Percentiles rank a stretch among this genome's conserved stretches.
phyloP scores from a whole-genome alignment of 345 rosid genomes.

The Eucalyptus paniculata region DNA sequence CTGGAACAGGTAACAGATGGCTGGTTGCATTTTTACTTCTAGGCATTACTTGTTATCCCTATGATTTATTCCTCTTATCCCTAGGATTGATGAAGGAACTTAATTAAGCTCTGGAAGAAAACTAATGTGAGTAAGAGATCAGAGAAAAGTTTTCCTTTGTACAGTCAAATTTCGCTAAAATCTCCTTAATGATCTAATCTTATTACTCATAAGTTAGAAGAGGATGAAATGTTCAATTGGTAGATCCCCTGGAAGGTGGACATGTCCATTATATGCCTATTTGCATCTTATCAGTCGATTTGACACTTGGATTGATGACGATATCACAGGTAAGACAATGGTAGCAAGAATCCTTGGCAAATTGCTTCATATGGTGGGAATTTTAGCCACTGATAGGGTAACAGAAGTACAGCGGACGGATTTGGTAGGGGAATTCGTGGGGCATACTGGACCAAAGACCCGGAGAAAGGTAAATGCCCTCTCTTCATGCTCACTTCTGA shows the following conservation, averaged over 20 bases:
- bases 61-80: neutral
- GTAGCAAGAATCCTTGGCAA: constrained; percentile 91
- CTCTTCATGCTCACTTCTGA: neutral
- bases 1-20: constrained; percentile 70
- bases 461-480: constrained; percentile 56
- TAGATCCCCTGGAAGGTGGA: neutral
- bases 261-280: neutral
- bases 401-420: constrained; percentile 62
- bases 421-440: constrained; percentile 98
- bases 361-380: constrained; percentile 81
- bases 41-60: neutral
- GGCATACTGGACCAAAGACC: constrained; percentile 98
- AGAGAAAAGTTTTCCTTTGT: neutral
- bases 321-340: constrained; percentile 85
- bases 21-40: neutral
- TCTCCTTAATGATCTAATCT: neutral
- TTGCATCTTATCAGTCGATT: neutral
- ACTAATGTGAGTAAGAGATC: neutral
- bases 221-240: neutral
- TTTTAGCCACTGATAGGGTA: constrained; percentile 63
- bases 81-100: neutral
- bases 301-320: neutral
- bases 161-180: neutral
- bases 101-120: neutral
- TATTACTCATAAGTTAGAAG: neutral